These are phyloP conservation scores for Coemansia interrupta DNA, from an alignment of 192 early-diverging fungal genomes.

Conservation along the genomic window DNA sequence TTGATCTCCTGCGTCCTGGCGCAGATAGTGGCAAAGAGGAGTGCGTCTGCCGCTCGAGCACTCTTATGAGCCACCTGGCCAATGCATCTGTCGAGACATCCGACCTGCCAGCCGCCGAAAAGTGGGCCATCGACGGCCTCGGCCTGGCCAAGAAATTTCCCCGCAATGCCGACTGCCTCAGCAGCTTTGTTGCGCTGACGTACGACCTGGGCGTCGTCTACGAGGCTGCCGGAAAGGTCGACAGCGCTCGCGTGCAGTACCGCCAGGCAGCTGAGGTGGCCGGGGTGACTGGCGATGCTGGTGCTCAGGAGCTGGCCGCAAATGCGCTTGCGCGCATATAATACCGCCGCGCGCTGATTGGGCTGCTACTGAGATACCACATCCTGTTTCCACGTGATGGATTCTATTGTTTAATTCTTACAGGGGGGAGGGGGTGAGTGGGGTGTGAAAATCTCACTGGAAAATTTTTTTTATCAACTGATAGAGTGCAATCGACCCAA, in stretches of 20 bases:
- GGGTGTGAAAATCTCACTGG: too few species aligned
- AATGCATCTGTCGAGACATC: slow-evolving; percentile 32
- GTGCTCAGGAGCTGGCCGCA: slow-evolving; percentile 21
- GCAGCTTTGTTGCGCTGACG: slow-evolving; percentile 49
- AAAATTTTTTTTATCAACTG: too few species aligned
- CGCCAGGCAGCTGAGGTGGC: slow-evolving; percentile 41
- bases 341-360: not conserved
- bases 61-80: slow-evolving; percentile 52
- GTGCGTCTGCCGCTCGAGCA: slow-evolving; percentile 34
- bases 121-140: slow-evolving; percentile 39
- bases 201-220: slow-evolving; percentile 47
- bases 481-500: too few species aligned
- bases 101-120: slow-evolving; percentile 34
- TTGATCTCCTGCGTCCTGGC: slow-evolving; percentile 44
- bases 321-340: slow-evolving; percentile 20
- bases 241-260: slow-evolving; percentile 46
- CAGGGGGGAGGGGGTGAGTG: too few species aligned
- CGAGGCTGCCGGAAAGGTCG: slow-evolving; percentile 29
- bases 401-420: not conserved
- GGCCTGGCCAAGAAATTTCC: slow-evolving; percentile 39
- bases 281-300: slow-evolving; percentile 17
- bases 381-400: slow-evolving; percentile 5
- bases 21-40: slow-evolving; percentile 27
- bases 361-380: not conserved
- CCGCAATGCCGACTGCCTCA: slow-evolving; percentile 42